A percentile compares a stretch with the other conserved stretches of the same genome.
Evolutionary conservation across 352 stramenopile genomes (phyloP).

Genomic region (Phytophthora sansomeana): DNA sequence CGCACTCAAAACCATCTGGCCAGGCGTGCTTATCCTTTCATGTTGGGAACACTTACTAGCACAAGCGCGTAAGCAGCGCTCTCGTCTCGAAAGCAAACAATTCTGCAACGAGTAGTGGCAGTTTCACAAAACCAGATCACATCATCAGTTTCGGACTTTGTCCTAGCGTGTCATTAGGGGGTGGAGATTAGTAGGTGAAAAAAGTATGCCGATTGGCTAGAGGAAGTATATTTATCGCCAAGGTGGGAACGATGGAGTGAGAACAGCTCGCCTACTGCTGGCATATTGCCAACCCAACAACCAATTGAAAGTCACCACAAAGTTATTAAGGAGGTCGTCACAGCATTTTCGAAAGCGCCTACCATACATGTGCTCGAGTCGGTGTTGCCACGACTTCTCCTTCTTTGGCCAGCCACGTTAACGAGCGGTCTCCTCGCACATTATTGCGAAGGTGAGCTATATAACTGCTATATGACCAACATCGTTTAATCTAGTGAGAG

Average conservation of each 20-base stretch:
- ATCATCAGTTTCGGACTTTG: neutral
- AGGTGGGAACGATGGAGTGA: neutral
- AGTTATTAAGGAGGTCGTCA: slow-evolving; percentile 8
- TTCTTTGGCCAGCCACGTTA: neutral
- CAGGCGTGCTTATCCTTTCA: neutral
- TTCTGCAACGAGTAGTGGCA: slow-evolving; percentile 3
- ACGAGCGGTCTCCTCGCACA: neutral
- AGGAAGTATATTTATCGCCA: neutral
- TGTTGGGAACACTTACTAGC: neutral
- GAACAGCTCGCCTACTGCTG: neutral
- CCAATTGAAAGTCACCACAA: slow-evolving; percentile 1
- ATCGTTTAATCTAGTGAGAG: no score
- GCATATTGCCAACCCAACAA: neutral
- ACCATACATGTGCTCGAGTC: slow-evolving; percentile 7
- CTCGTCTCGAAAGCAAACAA: neutral
- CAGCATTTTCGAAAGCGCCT: neutral
- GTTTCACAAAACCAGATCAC: neutral
- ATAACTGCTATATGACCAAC: no score
- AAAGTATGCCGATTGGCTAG: neutral
- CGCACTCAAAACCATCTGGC: slow-evolving; percentile 1
- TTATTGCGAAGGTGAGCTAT: slow-evolving; percentile 2
- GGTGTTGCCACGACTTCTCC: neutral
- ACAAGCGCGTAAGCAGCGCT: neutral
- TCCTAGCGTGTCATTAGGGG: neutral
- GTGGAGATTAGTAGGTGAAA: slow-evolving; percentile 1